Percentiles rank a stretch among this genome's conserved stretches.
Evolutionary conservation across 805 yeast genomes (phyloP).

Genomic region (Candida berthetii): DNA sequence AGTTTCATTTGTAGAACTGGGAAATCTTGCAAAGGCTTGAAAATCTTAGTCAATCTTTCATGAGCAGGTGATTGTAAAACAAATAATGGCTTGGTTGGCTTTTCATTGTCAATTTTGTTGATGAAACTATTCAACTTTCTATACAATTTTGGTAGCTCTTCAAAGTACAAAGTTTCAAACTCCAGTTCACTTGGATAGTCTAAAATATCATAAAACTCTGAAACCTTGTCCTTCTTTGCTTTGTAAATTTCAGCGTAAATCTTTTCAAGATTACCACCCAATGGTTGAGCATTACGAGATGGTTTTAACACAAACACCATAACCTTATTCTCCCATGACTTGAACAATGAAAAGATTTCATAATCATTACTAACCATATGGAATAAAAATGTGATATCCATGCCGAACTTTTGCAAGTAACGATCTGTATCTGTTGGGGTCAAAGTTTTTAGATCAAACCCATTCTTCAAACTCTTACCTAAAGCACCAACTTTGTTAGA

Average conservation of each 20-base stretch:
- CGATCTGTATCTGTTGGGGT: constrained; percentile 37
- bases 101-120: constrained; percentile 53
- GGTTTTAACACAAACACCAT: constrained; percentile 62
- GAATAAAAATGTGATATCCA: constrained; percentile 57
- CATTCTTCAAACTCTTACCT: constrained; percentile 79
- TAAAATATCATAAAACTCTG: constrained; percentile 38
- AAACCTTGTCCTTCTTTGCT: constrained; percentile 38
- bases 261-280: constrained; percentile 48
- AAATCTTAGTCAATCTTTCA: constrained; percentile 35
- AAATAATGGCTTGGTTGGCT: constrained; percentile 57
- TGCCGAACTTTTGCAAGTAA: constrained; percentile 49
- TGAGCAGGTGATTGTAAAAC: constrained; percentile 70
- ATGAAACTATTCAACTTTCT: constrained; percentile 51
- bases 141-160: constrained; percentile 48
- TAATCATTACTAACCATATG: constrained; percentile 72
- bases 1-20: constrained; percentile 60
- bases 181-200: constrained; percentile 44
- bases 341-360: constrained; percentile 64
- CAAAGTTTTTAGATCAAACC: constrained; percentile 64
- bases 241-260: constrained; percentile 49
- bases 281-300: constrained; percentile 55
- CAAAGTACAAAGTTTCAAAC: constrained; percentile 51
- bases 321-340: constrained; percentile 51
- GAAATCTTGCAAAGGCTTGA: constrained; percentile 44
- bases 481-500: constrained; percentile 72